These are phyloP conservation scores for Claviceps sp. DNA, from an alignment of 2,329 filamentous ascomycete species.

Conservation along the genomic window DNA sequence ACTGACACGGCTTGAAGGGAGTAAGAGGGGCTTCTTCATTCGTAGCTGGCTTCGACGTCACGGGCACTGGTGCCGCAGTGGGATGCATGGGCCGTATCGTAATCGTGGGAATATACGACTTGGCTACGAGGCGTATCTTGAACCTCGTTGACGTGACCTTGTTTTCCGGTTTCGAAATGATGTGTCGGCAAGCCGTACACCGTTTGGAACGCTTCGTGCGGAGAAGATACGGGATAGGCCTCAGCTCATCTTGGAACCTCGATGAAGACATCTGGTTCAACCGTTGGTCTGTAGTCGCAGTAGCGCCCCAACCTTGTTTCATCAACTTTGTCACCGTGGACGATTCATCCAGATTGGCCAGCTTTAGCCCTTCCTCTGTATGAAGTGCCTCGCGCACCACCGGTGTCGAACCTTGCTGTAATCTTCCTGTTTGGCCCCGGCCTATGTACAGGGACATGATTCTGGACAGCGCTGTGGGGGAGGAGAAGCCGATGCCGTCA, in stretches of 20 bases:
- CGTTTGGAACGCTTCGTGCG: slow-evolving; percentile 90
- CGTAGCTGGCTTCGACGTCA: slow-evolving; percentile 18
- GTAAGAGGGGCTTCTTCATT: slow-evolving; percentile 26
- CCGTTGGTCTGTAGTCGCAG: slow-evolving; percentile 36
- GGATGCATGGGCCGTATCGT: slow-evolving; percentile 51
- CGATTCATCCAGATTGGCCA: slow-evolving; percentile 48
- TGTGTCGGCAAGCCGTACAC: slow-evolving; percentile 84
- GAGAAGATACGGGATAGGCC: slow-evolving; percentile 69
- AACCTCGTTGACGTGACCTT: slow-evolving; percentile 84
- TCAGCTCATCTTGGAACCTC: slow-evolving; percentile 59
- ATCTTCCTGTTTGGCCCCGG: slow-evolving; percentile 46
- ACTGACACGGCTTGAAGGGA: slow-evolving; percentile 56
- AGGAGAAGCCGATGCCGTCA: slow-evolving; percentile 43
- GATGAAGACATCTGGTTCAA: slow-evolving; percentile 37
- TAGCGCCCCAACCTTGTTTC: slow-evolving; percentile 48
- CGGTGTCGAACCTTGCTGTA: slow-evolving; percentile 51
- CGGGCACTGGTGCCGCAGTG: slow-evolving; percentile 20
- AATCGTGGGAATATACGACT: slow-evolving; percentile 76
- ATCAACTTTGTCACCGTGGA: slow-evolving; percentile 46
- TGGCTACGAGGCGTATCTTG: slow-evolving; percentile 81
- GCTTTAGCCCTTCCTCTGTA: slow-evolving; percentile 56
- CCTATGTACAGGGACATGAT: slow-evolving; percentile 86
- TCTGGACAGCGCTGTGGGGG: slow-evolving; percentile 68
- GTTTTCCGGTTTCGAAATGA: slow-evolving; percentile 84
- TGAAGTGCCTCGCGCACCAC: slow-evolving; percentile 70